These are phyloP conservation scores for Taphrina populina DNA, from an alignment of 1,139 yeast genomes.

Conservation along the genomic window DNA sequence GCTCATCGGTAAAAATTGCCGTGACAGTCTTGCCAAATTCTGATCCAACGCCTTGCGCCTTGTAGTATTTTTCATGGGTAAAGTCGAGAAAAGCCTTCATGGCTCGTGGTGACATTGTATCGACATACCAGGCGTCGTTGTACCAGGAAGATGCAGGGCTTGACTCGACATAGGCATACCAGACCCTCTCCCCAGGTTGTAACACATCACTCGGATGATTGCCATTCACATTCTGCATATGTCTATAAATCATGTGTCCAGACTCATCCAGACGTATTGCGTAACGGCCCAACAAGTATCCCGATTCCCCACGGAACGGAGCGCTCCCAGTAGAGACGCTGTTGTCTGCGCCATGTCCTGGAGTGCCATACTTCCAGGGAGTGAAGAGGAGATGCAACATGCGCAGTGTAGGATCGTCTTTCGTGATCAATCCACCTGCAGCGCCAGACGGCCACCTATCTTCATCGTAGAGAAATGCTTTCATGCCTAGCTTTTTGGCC, in stretches of 20 bases:
- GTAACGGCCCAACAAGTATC: constrained; percentile 13
- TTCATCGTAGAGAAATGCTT: constrained; percentile 28
- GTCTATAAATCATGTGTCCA: constrained; percentile 12
- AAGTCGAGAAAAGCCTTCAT: constrained; percentile 17
- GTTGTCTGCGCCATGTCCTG: constrained; percentile 26
- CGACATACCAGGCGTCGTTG: constrained; percentile 30
- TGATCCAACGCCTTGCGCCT: constrained; percentile 5
- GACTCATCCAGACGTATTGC: constrained; percentile 16
- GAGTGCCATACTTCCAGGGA: constrained; percentile 26
- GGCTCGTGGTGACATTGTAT: constrained; percentile 20
- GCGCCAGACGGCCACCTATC: constrained; percentile 32
- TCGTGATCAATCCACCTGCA: constrained; percentile 18
- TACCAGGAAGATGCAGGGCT: constrained; percentile 19
- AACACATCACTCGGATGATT: constrained; percentile 2
- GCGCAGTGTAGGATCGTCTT: constrained; percentile 22
- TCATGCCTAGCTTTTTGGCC: constrained; percentile 23
- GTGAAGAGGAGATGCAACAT: constrained; percentile 25
- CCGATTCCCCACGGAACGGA: constrained; percentile 28
- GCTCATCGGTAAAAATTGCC: constrained; percentile 30
- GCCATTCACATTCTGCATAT: constrained; percentile 10
- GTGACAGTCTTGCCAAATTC: constrained; percentile 29
- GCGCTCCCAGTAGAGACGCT: constrained; percentile 28
- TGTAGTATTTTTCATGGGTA: constrained; percentile 16
- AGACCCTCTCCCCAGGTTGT: constrained; percentile 18
- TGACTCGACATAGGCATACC: constrained; percentile 31